phyloP scores from a whole-genome alignment of 805 yeast species.

The Kockiozyma suomiensis region DNA sequence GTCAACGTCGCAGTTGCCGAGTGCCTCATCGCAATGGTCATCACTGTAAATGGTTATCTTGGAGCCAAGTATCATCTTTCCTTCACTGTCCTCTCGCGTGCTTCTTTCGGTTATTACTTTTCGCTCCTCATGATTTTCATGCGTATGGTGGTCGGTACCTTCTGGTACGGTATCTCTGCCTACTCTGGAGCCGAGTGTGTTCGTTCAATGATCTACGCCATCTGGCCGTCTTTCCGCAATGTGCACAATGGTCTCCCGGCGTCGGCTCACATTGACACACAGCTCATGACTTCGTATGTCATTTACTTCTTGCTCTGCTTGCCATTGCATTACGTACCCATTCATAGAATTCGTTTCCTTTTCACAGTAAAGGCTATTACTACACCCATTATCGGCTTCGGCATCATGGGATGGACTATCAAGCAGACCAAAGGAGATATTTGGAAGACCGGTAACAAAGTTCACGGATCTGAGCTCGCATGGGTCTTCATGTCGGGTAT shows the following conservation, averaged over 20 bases:
- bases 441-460: conserved; percentile 49
- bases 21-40: conserved; percentile 64
- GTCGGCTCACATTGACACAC: conserved; percentile 47
- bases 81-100: conserved; percentile 79
- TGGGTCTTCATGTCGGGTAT: conserved; percentile 82
- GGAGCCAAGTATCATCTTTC: conserved; percentile 82
- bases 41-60: conserved; percentile 68
- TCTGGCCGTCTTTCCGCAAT: conserved; percentile 55
- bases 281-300: conserved; percentile 36
- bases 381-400: conserved; percentile 35
- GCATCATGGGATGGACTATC: conserved; percentile 43
- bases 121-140: conserved; percentile 76
- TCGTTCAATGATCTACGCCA: conserved; percentile 70
- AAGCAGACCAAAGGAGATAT: conserved; percentile 69
- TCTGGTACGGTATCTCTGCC: conserved; percentile 88
- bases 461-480: conserved; percentile 63
- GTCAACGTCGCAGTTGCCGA: conserved; percentile 30
- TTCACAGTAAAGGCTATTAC: conserved; percentile 34
- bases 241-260: conserved; percentile 56
- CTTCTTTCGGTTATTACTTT: conserved; percentile 77
- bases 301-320: conserved; percentile 34
- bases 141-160: conserved; percentile 82
- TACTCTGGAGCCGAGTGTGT: conserved; percentile 86
- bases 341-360: conserved; percentile 31
- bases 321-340: conserved; percentile 34